Conservation (phyloP, 2,329 filamentous ascomycete genomes). For the Daldinia sp. region DNA sequence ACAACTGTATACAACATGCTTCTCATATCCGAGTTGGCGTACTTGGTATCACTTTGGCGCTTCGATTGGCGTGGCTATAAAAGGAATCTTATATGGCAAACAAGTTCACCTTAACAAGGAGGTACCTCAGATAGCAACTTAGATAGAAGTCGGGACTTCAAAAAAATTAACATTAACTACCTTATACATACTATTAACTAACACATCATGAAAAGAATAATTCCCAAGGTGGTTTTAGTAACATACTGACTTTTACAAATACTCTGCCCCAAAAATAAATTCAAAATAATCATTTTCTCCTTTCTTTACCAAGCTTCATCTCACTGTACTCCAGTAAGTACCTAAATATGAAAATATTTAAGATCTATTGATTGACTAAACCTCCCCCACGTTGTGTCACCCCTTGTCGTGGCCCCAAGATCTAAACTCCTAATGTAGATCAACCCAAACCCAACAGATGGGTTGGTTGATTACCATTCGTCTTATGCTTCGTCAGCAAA, state of each 20-base stretch:
- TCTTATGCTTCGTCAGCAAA: constrained; percentile 31
- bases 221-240: background rate
- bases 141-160: background rate
- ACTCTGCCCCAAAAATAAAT: background rate
- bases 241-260: background rate
- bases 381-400: constrained; percentile 37
- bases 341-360: constrained; percentile 4
- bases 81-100: constrained; percentile 9
- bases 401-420: constrained; percentile 35
- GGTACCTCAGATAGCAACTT: background rate
- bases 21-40: background rate
- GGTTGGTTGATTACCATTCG: constrained; percentile 35
- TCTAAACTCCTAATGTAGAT: constrained; percentile 38
- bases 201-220: background rate
- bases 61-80: constrained; percentile 1
- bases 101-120: background rate
- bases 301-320: constrained; percentile 10
- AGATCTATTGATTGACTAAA: constrained; percentile 19
- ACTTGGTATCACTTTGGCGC: constrained; percentile 1
- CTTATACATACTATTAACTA: background rate
- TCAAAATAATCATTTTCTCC: background rate
- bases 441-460: constrained; percentile 32
- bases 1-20: background rate
- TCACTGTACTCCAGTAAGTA: constrained; percentile 1
- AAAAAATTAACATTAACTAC: background rate